These are phyloP conservation scores for Nigrospora oryzae DNA, from an alignment of 2,329 filamentous ascomycete species.

Conservation along the genomic window DNA sequence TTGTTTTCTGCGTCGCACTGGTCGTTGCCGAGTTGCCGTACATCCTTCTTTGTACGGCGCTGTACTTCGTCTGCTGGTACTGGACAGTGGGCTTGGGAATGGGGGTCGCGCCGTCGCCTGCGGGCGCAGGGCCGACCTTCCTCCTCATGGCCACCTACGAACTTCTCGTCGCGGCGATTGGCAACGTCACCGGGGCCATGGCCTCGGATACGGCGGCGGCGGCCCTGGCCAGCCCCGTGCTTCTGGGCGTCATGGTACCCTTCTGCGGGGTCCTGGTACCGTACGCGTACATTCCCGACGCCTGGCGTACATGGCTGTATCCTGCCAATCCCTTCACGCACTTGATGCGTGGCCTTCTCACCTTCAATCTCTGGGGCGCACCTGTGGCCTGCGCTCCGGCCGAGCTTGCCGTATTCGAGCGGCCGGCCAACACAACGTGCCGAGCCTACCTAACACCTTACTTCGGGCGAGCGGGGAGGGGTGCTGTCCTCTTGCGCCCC, in stretches of 20 bases:
- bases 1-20: conserved; percentile 66
- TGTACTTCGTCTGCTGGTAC: conserved; percentile 65
- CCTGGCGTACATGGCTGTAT: conserved; percentile 69
- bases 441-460: conserved; percentile 54
- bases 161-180: conserved; percentile 67
- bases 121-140: conserved; percentile 45
- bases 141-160: conserved; percentile 73
- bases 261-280: conserved; percentile 73
- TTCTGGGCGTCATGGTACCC: conserved; percentile 39
- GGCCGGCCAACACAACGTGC: conserved; percentile 58
- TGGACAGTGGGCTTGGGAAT: conserved; percentile 27
- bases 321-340: conserved; percentile 62
- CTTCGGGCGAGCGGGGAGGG: conserved; percentile 27
- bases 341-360: conserved; percentile 63
- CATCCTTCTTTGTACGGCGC: conserved; percentile 51
- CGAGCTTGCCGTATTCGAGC: conserved; percentile 39
- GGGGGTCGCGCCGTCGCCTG: background rate
- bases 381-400: conserved; percentile 34
- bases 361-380: conserved; percentile 47
- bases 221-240: conserved; percentile 60
- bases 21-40: conserved; percentile 67
- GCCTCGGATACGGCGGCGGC: conserved; percentile 59
- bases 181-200: conserved; percentile 78
- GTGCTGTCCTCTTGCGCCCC: conserved; percentile 31
- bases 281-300: conserved; percentile 54